Evolutionary conservation across 768 basidiomycete genomes (phyloP), one percentile per base, ranked within the genome.

Genomic region (Phallus indusiatus): DNA sequence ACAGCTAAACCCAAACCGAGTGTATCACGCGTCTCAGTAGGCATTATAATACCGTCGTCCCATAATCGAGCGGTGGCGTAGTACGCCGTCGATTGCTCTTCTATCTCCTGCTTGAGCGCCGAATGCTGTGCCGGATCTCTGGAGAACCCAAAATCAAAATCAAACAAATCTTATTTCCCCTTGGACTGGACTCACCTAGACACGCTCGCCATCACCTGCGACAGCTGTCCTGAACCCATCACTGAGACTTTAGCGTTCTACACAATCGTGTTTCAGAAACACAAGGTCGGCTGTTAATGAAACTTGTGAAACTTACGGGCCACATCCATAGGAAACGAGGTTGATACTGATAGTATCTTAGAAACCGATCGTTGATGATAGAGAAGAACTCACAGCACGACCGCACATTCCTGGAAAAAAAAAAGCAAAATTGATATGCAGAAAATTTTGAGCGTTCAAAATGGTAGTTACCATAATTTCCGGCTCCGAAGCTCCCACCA

Each of bases 281-380:
- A 46, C n/a, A 36, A n/a, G 56, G 47, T 28, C 28, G 11, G 37
- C 49, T 1, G 36, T 54, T 36, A 17, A 53, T 21, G 62, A 46
- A 35, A 28, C 28, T 28, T 7, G 28, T 28, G 4, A 49, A 36
- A 74, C 87, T 66, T 72, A 90, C 89, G 60, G 94, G 94, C 94
- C 94, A 97, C 91, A 94, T 94, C 90, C 91, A 97, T 54, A 97
- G 72, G 79, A 97, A 96, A 61, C 92, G 80, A 17, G 94, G 94
- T 5, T 90, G 92, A 72, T 95, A 97, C 85, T 94, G 54, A 8
- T 49, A 35, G 59, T 50, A 37, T 52, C n/a, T 18, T 28, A 53
- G 46, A 11, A 36, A 50, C 59, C 62, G n/a, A 58, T 60, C 58
- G 37, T 28, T 35, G 36, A 53, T 46, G 57, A 48, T 36, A 48